Percentiles rank a stretch among this genome's conserved stretches.
Conservation (phyloP, 148 eudicot genomes). For the Camellia sinensis region DNA sequence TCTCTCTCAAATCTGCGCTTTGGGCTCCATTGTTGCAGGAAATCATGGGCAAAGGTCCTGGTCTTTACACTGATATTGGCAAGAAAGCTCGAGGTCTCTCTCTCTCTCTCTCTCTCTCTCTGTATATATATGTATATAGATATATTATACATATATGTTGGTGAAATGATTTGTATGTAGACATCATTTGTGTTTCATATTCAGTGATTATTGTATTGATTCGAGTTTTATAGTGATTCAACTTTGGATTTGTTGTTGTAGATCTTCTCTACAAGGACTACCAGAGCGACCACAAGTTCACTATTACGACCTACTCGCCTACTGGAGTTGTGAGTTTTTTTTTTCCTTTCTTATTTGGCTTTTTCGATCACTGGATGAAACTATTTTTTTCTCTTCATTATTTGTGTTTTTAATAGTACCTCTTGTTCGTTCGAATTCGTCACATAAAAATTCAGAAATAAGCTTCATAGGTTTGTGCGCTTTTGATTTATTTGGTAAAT, state of each 20-base stretch:
- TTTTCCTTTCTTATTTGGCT: background rate
- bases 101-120: background rate
- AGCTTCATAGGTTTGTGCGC: background rate
- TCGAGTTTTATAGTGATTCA: background rate
- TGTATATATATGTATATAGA: background rate
- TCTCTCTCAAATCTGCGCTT: background rate
- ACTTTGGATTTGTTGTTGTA: constrained; percentile 12
- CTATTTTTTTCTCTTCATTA: background rate
- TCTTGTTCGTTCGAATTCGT: too few species aligned
- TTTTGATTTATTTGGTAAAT: background rate
- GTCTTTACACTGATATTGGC: constrained; percentile 64
- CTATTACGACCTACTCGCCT: constrained; percentile 50
- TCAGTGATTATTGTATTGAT: background rate
- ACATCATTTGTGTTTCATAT: background rate
- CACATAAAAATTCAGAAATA: background rate
- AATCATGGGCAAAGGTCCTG: constrained; percentile 71
- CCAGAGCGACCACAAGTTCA: constrained; percentile 60
- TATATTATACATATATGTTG: background rate
- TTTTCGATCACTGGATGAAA: background rate
- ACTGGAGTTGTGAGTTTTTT: constrained; percentile 51
- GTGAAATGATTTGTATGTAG: background rate
- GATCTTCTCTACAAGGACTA: constrained; percentile 66
- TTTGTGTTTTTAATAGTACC: background rate
- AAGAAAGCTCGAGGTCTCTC: constrained; percentile 53
- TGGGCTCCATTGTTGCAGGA: background rate